Evolutionary conservation across 225 moss, liverwort and hornwort genomes (phyloP).

Genomic region (Sphagnum tenellum): DNA sequence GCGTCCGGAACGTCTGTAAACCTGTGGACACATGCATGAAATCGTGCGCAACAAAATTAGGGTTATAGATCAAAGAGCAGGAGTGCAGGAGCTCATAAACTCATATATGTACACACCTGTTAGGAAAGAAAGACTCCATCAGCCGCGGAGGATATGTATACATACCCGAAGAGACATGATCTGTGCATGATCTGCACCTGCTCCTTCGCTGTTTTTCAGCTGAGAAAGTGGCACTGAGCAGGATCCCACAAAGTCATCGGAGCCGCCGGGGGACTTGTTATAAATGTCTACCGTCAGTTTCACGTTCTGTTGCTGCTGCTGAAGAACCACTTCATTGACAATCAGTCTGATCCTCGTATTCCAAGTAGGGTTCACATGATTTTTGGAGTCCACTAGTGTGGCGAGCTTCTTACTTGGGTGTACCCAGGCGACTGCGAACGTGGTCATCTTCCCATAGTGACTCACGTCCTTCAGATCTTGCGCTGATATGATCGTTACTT

Average conservation of each 20-base stretch:
- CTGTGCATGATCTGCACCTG: constrained; percentile 8
- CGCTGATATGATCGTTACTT: constrained; percentile 55
- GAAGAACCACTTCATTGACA: constrained; percentile 47
- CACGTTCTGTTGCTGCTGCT: constrained; percentile 18
- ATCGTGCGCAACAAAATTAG: too few species aligned
- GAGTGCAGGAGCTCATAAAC: too few species aligned
- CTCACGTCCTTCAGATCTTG: constrained; percentile 60
- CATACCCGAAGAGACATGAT: constrained; percentile 8
- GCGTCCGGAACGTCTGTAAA: constrained; percentile 56
- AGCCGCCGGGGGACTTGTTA: constrained; percentile 36
- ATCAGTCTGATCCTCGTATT: constrained; percentile 42
- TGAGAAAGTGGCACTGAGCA: constrained; percentile 39
- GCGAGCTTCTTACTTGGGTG: constrained; percentile 28
- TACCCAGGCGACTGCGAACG: constrained; percentile 57
- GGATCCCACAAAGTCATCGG: constrained; percentile 44
- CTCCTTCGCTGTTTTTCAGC: constrained; percentile 11
- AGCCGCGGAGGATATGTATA: not conserved
- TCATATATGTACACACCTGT: not conserved
- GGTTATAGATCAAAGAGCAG: too few species aligned
- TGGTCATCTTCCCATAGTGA: constrained; percentile 50
- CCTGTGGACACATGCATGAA: constrained; percentile 16
- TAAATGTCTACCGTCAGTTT: constrained; percentile 58
- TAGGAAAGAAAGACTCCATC: not conserved
- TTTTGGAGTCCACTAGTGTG: constrained; percentile 35
- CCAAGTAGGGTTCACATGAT: constrained; percentile 62